These are phyloP conservation scores for Larix sibirica DNA, from an alignment of 83 land plant genomes.

Conservation along the genomic window DNA sequence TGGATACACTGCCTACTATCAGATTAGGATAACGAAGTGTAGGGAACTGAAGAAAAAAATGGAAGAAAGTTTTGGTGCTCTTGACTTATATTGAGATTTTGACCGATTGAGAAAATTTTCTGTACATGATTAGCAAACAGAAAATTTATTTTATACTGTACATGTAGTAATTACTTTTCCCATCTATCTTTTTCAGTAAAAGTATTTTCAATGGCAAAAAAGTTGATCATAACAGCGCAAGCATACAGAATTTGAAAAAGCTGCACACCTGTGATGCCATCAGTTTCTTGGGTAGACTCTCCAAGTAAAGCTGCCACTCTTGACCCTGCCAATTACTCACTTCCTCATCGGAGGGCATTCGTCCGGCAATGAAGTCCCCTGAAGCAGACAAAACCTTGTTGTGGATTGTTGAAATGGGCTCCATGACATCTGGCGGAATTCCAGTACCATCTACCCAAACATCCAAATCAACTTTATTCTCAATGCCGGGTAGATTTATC, in stretches of 20 bases:
- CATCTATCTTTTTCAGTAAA: not conserved
- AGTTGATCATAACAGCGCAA: not conserved
- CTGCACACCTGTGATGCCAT: conserved; percentile 61
- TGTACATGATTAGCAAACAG: not conserved
- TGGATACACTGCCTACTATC: not conserved
- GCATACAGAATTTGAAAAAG: conserved; percentile 17
- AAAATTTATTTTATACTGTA: not conserved
- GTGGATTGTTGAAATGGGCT: conserved; percentile 74
- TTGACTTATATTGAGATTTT: not conserved
- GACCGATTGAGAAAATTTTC: not conserved
- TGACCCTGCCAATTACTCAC: conserved; percentile 71
- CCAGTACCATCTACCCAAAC: conserved; percentile 84
- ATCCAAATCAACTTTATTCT: conserved; percentile 59
- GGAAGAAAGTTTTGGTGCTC: not conserved
- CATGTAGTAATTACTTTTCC: not conserved
- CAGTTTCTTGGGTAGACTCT: conserved; percentile 68
- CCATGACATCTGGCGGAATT: conserved; percentile 82
- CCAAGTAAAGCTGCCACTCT: conserved; percentile 91
- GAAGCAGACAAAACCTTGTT: conserved; percentile 62
- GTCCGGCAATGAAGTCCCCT: conserved; percentile 57
- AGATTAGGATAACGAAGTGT: not conserved
- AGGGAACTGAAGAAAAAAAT: not conserved
- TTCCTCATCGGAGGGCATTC: conserved; percentile 66
- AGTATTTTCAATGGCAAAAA: not conserved
- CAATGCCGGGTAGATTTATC: conserved; percentile 68